Conservation (phyloP, 2,329 filamentous ascomycete species). For the Neurospora crassa region DNA sequence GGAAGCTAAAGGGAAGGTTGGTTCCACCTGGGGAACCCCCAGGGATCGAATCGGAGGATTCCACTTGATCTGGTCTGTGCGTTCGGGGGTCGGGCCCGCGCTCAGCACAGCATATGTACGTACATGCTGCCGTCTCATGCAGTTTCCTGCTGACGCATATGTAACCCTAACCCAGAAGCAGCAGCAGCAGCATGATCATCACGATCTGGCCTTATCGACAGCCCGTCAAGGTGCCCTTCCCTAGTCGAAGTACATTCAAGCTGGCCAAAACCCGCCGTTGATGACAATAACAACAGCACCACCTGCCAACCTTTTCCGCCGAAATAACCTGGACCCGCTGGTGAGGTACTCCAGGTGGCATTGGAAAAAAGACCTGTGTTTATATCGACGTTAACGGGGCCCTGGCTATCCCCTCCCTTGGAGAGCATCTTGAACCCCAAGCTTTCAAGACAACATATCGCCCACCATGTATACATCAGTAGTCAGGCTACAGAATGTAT, state of each 20-base stretch:
- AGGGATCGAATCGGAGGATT: neutral
- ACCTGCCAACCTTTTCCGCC: conserved; percentile 1
- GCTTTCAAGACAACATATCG: neutral
- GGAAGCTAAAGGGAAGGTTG: neutral
- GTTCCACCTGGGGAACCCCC: neutral
- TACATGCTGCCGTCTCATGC: neutral
- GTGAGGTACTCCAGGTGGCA: conserved; percentile 1
- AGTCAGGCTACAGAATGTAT: conserved; percentile 81
- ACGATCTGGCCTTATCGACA: conserved; percentile 18
- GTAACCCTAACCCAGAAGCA: neutral
- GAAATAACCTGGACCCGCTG: neutral
- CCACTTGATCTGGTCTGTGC: neutral
- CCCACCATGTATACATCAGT: conserved; percentile 75
- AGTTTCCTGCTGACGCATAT: neutral
- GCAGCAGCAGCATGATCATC: conserved; percentile 3
- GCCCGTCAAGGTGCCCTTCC: conserved; percentile 1
- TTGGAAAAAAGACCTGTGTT: neutral
- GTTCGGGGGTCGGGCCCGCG: neutral
- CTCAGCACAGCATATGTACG: neutral
- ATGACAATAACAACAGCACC: conserved; percentile 7
- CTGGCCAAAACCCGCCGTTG: conserved; percentile 4
- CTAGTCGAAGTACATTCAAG: neutral
- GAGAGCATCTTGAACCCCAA: neutral
- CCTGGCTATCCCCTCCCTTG: neutral
- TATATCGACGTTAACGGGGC: neutral